phyloP scores from a whole-genome alignment of 2,329 filamentous ascomycete species.

The Colletotrichum sp. region DNA sequence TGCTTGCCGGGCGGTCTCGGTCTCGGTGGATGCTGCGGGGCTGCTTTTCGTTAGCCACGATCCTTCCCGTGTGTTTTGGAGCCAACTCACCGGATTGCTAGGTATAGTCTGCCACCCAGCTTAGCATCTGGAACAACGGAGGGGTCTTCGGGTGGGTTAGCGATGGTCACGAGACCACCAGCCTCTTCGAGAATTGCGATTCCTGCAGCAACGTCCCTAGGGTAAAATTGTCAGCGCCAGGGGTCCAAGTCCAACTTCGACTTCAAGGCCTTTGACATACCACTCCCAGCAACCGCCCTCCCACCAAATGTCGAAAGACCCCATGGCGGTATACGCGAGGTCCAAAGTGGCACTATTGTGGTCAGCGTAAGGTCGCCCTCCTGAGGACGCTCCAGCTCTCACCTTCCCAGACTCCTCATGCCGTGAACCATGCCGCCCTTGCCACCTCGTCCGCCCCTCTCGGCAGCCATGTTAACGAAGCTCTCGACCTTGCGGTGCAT shows the following conservation, averaged over 20 bases:
- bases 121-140: constrained; percentile 62
- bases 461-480: constrained; percentile 76
- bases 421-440: constrained; percentile 83
- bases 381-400: not conserved
- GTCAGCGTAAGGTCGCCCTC: not conserved
- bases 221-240: constrained; percentile 50
- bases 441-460: constrained; percentile 64
- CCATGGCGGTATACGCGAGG: constrained; percentile 76
- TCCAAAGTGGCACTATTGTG: constrained; percentile 69
- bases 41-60: constrained; percentile 35
- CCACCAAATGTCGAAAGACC: constrained; percentile 82
- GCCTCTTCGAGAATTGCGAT: constrained; percentile 76
- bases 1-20: constrained; percentile 66
- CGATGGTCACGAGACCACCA: constrained; percentile 74
- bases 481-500: constrained; percentile 74
- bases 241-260: constrained; percentile 62
- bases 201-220: constrained; percentile 75
- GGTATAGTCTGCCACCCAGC: constrained; percentile 71
- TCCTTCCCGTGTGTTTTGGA: not conserved
- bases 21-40: constrained; percentile 65
- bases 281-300: constrained; percentile 84
- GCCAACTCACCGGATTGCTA: constrained; percentile 65
- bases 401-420: constrained; percentile 69
- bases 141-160: constrained; percentile 68
- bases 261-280: constrained; percentile 40